Conservation (phyloP, 164 flowering plant genomes). For the Vitis amurensis region DNA sequence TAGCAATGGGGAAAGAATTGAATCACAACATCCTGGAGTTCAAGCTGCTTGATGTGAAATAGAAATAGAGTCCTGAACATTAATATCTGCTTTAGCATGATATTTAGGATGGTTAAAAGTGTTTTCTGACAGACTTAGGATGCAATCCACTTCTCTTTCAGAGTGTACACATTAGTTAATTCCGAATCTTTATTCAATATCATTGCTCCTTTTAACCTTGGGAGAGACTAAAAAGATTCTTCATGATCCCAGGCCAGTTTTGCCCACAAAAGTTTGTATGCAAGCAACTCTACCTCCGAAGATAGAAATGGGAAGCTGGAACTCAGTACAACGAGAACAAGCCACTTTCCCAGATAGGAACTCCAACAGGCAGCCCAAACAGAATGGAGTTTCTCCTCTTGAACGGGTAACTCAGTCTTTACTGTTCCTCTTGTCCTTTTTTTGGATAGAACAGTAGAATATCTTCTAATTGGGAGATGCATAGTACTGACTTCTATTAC, state of each 20-base stretch:
- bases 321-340: constrained; percentile 36
- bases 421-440: neutral
- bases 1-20: too few relatives aligned
- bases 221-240: constrained; percentile 1
- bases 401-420: constrained; percentile 30
- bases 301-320: constrained; percentile 51
- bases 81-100: too few relatives aligned
- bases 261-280: constrained; percentile 21
- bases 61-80: too few relatives aligned
- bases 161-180: too few relatives aligned
- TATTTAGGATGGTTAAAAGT: too few relatives aligned
- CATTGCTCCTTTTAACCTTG: neutral
- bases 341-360: constrained; percentile 17
- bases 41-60: too few relatives aligned
- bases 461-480: too few relatives aligned
- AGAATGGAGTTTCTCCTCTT: constrained; percentile 19
- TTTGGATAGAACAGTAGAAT: neutral
- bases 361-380: constrained; percentile 13
- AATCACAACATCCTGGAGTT: too few relatives aligned
- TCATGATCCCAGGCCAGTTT: constrained; percentile 28
- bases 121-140: too few relatives aligned
- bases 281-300: constrained; percentile 28
- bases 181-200: neutral
- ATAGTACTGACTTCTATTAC: too few relatives aligned
- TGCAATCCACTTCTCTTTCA: too few relatives aligned